Conservation (phyloP, 2,329 filamentous ascomycete genomes). For the Pseudocercospora fijiensis region DNA sequence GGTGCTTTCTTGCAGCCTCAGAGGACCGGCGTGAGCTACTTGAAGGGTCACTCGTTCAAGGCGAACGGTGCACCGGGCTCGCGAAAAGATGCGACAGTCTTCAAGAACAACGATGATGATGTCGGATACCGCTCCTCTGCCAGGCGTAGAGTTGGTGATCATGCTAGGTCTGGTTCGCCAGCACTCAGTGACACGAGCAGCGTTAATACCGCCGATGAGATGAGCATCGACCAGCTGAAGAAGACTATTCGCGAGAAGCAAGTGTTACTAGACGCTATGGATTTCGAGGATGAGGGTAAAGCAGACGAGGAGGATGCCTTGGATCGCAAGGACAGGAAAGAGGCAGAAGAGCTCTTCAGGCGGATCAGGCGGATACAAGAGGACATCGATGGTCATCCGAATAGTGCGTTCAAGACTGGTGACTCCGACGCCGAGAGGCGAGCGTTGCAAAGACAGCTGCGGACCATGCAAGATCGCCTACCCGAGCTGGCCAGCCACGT, state of each 20-base stretch:
- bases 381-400: slow-evolving; percentile 89
- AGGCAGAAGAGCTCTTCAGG: slow-evolving; percentile 90
- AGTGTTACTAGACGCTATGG: slow-evolving; percentile 89
- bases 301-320: slow-evolving; percentile 88
- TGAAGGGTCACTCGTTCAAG: slow-evolving; percentile 92
- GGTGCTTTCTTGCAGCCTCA: slow-evolving; percentile 90
- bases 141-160: slow-evolving; percentile 72
- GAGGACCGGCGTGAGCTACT: slow-evolving; percentile 95
- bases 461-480: slow-evolving; percentile 82
- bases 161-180: slow-evolving; percentile 73
- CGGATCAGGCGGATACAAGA: slow-evolving; percentile 89
- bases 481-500: slow-evolving; percentile 91
- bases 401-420: slow-evolving; percentile 65
- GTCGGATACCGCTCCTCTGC: slow-evolving; percentile 88
- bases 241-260: slow-evolving; percentile 95
- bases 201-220: slow-evolving; percentile 67
- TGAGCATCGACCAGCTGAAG: slow-evolving; percentile 80
- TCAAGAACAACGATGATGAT: slow-evolving; percentile 90
- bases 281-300: slow-evolving; percentile 89
- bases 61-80: slow-evolving; percentile 55
- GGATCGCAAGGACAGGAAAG: slow-evolving; percentile 83
- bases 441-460: slow-evolving; percentile 82
- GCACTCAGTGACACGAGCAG: slow-evolving; percentile 61
- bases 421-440: slow-evolving; percentile 88
- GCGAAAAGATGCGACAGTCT: slow-evolving; percentile 93